These are phyloP conservation scores for Saraca asoca DNA, from an alignment of 331 rosid genomes.

Conservation along the genomic window DNA sequence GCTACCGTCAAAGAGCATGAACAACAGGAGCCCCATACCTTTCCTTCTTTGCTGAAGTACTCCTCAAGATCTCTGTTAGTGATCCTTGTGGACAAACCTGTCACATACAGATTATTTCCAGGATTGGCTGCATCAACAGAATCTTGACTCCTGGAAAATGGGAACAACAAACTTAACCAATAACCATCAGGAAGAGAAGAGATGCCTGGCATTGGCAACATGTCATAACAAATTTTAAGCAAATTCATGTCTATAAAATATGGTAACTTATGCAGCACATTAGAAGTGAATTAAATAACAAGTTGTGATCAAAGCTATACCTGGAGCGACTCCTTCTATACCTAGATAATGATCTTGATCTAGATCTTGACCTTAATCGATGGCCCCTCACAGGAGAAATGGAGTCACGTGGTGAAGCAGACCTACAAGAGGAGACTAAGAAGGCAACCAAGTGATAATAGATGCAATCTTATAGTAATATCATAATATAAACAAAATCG, in stretches of 20 bases:
- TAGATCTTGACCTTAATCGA: conserved; percentile 27
- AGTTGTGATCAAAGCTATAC: conserved; percentile 21
- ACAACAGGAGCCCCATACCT: conserved; percentile 32
- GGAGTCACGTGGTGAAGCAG: conserved; percentile 42
- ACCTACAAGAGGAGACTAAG: conserved; percentile 36
- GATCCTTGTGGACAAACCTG: conserved; percentile 50
- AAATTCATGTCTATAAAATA: neutral
- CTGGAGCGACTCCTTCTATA: conserved; percentile 54
- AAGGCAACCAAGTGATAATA: neutral
- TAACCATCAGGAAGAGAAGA: neutral
- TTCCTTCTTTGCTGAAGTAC: conserved; percentile 47
- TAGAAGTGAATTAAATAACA: neutral
- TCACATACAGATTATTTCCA: conserved; percentile 54
- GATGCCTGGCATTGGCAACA: neutral
- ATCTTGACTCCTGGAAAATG: conserved; percentile 39
- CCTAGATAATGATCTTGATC: conserved; percentile 39
- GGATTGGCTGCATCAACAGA: conserved; percentile 40
- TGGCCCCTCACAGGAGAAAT: conserved; percentile 40
- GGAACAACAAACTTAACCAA: conserved; percentile 16
- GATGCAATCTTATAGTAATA: neutral
- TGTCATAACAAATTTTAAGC: neutral
- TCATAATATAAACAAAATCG: neutral
- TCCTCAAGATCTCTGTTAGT: conserved; percentile 42
- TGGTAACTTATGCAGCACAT: neutral
- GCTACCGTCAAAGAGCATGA: neutral